A percentile compares a stretch with the other conserved stretches of the same genome.
These are phyloP conservation scores for Hericium erinaceus DNA, from an alignment of 768 basidiomycete species.

Conservation along the genomic window DNA sequence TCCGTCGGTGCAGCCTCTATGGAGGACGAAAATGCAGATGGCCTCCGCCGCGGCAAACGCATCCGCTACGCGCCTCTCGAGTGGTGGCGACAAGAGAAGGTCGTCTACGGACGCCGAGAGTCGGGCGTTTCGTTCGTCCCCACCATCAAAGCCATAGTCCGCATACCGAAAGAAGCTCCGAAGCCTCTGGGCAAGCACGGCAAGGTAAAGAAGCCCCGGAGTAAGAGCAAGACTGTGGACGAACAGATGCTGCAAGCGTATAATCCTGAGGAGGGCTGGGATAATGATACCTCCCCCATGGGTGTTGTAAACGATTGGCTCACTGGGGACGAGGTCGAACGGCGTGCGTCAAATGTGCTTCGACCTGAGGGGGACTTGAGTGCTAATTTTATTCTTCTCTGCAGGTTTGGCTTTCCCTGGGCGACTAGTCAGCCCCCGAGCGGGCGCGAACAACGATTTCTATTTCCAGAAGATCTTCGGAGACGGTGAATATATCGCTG, in stretches of 20 bases:
- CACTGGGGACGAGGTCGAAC: slow-evolving; percentile 47
- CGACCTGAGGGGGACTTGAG: too few relatives aligned
- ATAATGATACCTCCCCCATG: slow-evolving; percentile 59
- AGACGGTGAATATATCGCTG: slow-evolving; percentile 86
- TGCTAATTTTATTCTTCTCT: background rate
- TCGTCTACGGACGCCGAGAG: slow-evolving; percentile 66
- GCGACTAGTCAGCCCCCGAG: slow-evolving; percentile 52
- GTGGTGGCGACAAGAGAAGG: slow-evolving; percentile 89
- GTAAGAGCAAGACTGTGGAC: slow-evolving; percentile 29
- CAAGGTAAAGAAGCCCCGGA: slow-evolving; percentile 29
- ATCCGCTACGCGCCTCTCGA: slow-evolving; percentile 67
- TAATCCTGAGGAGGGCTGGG: slow-evolving; percentile 67
- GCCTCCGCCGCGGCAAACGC: slow-evolving; percentile 65
- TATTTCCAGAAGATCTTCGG: slow-evolving; percentile 87
- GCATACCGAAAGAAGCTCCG: slow-evolving; percentile 41
- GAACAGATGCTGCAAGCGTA: slow-evolving; percentile 32
- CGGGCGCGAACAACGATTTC: slow-evolving; percentile 61
- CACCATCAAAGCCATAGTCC: slow-evolving; percentile 56
- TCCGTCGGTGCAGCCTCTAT: too few relatives aligned
- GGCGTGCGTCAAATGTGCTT: slow-evolving; percentile 46
- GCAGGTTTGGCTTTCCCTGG: slow-evolving; percentile 75
- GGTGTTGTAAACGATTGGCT: slow-evolving; percentile 64
- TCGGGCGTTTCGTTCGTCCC: slow-evolving; percentile 46
- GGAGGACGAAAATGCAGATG: slow-evolving; percentile 22
- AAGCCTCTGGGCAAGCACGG: slow-evolving; percentile 33